Evolutionary conservation across 2,329 filamentous ascomycete genomes (phyloP).

Genomic region (Alternaria brassicicola): DNA sequence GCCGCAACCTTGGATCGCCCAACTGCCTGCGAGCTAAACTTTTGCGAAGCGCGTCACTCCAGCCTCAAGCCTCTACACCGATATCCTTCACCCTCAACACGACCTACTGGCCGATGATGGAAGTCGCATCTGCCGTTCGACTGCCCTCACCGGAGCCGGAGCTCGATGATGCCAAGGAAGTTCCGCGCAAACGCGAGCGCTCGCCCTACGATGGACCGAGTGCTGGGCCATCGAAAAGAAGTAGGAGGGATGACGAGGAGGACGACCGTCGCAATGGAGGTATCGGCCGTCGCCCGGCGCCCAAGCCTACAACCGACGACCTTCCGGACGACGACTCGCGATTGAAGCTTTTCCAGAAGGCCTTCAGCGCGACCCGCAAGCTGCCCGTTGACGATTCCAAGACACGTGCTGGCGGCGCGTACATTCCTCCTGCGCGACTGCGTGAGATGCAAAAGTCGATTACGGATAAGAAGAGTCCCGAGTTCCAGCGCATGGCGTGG

Average conservation of each 20-base stretch:
- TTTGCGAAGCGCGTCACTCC: slow-evolving; percentile 27
- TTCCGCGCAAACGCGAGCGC: slow-evolving; percentile 61
- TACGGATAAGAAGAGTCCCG: slow-evolving; percentile 93
- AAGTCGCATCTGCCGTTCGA: slow-evolving; percentile 58
- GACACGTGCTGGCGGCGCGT: slow-evolving; percentile 93
- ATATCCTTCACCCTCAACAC: slow-evolving; percentile 6
- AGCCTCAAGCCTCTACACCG: slow-evolving; percentile 4
- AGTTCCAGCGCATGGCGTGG: slow-evolving; percentile 99
- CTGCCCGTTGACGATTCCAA: slow-evolving; percentile 89
- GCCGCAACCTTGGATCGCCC: slow-evolving; percentile 13
- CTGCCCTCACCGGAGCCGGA: slow-evolving; percentile 62
- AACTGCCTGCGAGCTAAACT: slow-evolving; percentile 27
- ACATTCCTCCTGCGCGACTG: slow-evolving; percentile 90
- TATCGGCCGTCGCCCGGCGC: slow-evolving; percentile 66
- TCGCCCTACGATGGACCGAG: slow-evolving; percentile 50
- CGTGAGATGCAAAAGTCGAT: slow-evolving; percentile 94
- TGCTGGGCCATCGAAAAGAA: slow-evolving; percentile 45
- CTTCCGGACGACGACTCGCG: slow-evolving; percentile 43
- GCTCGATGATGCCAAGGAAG: slow-evolving; percentile 50
- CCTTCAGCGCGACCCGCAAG: slow-evolving; percentile 64
- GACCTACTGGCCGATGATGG: slow-evolving; percentile 30
- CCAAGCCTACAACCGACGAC: slow-evolving; percentile 21
- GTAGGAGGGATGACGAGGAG: slow-evolving; percentile 45
- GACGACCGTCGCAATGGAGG: slow-evolving; percentile 63
- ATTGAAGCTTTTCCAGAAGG: slow-evolving; percentile 45